Evolutionary conservation across 2,329 filamentous ascomycete species (phyloP).

Genomic region (Phaeosphaeria sp.): DNA sequence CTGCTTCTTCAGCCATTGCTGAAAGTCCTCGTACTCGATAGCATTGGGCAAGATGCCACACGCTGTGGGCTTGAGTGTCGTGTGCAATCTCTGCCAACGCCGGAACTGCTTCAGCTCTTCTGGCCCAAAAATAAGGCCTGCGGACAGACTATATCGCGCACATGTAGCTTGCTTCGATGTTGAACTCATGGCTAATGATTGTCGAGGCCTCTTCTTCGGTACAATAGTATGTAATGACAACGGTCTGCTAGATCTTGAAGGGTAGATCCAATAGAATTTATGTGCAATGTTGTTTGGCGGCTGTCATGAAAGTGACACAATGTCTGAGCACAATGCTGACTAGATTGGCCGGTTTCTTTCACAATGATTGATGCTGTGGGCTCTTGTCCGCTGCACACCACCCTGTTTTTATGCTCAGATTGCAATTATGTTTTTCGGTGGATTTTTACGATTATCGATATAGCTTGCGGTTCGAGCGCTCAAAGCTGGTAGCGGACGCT

Average conservation of each 20-base stretch:
- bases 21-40: slow-evolving; percentile 37
- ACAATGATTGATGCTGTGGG: background rate
- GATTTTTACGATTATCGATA: background rate
- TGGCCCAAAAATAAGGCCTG: slow-evolving; percentile 30
- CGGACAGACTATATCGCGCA: slow-evolving; percentile 23
- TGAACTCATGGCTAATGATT: slow-evolving; percentile 4
- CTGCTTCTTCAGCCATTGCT: slow-evolving; percentile 36
- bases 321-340: background rate
- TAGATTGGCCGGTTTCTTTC: background rate
- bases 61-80: slow-evolving; percentile 22
- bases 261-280: background rate
- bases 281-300: background rate
- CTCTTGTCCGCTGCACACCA: background rate
- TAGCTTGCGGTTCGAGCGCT: slow-evolving; percentile 8
- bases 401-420: background rate
- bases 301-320: background rate
- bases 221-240: background rate
- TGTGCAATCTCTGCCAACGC: slow-evolving; percentile 34
- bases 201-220: too few relatives aligned
- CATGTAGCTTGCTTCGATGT: background rate
- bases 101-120: slow-evolving; percentile 37
- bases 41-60: slow-evolving; percentile 33
- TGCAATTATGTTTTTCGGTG: background rate
- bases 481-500: slow-evolving; percentile 30
- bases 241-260: background rate